phyloP scores from a whole-genome alignment of 257 asterid genomes.

The Vinca minor region DNA sequence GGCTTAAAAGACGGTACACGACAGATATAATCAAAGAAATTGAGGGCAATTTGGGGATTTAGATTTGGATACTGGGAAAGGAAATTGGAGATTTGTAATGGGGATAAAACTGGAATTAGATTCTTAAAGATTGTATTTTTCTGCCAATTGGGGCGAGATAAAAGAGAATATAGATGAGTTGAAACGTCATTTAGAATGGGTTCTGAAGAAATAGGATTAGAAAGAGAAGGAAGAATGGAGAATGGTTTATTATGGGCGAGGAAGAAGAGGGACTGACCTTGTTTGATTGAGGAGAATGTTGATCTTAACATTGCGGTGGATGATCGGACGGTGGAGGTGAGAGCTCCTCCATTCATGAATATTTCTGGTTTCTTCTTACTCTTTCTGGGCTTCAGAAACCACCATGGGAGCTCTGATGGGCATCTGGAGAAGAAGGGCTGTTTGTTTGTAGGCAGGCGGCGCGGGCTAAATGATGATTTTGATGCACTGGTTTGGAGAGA shows the following conservation, averaged over 20 bases:
- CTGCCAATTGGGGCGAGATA: slow-evolving; percentile 55
- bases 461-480: too few relatives aligned
- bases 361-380: neutral
- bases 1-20: slow-evolving; percentile 47
- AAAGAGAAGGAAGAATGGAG: slow-evolving; percentile 21
- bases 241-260: slow-evolving; percentile 24
- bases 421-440: neutral
- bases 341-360: slow-evolving; percentile 44
- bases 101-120: slow-evolving; percentile 45
- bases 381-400: neutral
- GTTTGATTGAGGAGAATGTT: slow-evolving; percentile 15
- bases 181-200: slow-evolving; percentile 21
- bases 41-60: slow-evolving; percentile 44
- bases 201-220: slow-evolving; percentile 12
- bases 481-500: too few relatives aligned
- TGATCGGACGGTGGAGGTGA: slow-evolving; percentile 28
- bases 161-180: slow-evolving; percentile 36
- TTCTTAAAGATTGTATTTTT: slow-evolving; percentile 44
- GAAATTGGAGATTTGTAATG: slow-evolving; percentile 43
- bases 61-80: slow-evolving; percentile 47
- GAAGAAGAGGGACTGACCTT: slow-evolving; percentile 30
- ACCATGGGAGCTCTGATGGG: neutral
- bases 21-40: slow-evolving; percentile 39
- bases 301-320: slow-evolving; percentile 29
- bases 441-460: too few relatives aligned